Evolutionary conservation across 176 grass and related monocot species (phyloP).

Genomic region (Triticum timopheevii): DNA sequence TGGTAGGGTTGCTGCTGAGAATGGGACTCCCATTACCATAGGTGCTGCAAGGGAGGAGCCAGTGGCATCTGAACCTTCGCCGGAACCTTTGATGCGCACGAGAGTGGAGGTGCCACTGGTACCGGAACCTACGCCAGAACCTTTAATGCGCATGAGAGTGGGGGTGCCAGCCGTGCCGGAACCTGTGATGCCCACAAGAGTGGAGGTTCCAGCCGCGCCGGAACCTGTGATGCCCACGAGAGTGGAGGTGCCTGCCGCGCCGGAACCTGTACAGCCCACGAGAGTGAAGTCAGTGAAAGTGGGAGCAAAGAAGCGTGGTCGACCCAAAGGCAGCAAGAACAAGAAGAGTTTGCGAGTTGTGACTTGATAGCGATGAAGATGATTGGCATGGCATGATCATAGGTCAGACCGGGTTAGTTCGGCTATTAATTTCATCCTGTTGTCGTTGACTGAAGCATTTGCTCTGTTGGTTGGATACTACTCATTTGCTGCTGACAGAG

Average conservation of each 20-base stretch:
- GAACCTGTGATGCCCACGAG: conserved; percentile 5
- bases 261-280: conserved; percentile 2
- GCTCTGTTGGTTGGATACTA: neutral
- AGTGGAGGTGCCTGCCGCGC: conserved; percentile 3
- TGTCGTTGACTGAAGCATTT: conserved; percentile 3
- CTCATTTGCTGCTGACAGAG: conserved; percentile 2
- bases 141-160: conserved; percentile 25
- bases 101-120: conserved; percentile 11
- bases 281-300: conserved; percentile 30
- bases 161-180: neutral
- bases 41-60: neutral
- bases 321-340: conserved; percentile 62
- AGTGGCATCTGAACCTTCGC: neutral
- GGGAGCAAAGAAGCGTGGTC: conserved; percentile 51
- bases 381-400: neutral
- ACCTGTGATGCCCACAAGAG: conserved; percentile 24
- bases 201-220: neutral
- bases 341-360: conserved; percentile 33
- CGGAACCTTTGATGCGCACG: neutral
- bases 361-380: conserved; percentile 21
- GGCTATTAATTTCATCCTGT: neutral
- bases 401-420: conserved; percentile 6
- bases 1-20: conserved; percentile 24
- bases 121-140: neutral
- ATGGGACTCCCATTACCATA: conserved; percentile 29